Conservation (phyloP, 176 grass and related monocot species). For the Cenchrus purpureus region DNA sequence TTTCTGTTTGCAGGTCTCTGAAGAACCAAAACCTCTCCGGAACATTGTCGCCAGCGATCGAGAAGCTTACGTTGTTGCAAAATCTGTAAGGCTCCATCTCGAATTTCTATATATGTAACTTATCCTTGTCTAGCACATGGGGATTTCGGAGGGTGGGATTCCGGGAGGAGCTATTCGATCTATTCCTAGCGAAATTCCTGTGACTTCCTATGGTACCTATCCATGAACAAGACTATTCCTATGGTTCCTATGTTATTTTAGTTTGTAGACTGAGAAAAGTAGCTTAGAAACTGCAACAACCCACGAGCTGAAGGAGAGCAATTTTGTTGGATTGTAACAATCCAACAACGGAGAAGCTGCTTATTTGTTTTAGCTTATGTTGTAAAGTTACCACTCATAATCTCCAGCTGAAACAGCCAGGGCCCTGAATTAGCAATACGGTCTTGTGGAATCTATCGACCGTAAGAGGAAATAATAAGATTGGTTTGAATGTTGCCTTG, state of each 20-base stretch:
- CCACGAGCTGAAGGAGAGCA: neutral
- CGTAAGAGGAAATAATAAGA: neutral
- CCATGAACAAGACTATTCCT: no score
- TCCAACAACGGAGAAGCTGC: no score
- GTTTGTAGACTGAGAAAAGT: neutral
- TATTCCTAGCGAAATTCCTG: no score
- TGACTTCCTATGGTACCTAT: no score
- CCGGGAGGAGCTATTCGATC: neutral
- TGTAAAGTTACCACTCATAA: neutral
- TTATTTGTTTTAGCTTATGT: no score
- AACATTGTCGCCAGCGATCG: conserved; percentile 61
- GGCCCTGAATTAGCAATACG: neutral
- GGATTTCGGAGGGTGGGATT: neutral
- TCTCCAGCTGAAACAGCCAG: neutral
- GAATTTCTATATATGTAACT: neutral
- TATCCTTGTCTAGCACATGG: neutral
- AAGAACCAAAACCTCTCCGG: conserved; percentile 63
- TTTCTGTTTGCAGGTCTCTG: conserved; percentile 51
- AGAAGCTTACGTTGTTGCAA: conserved; percentile 52
- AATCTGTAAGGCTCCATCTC: conserved; percentile 53
- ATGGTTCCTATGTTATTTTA: neutral
- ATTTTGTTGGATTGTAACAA: neutral
- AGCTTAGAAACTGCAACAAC: neutral
- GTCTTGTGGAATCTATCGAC: neutral
- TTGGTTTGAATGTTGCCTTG: conserved; percentile 11